Percentiles rank a stretch among this genome's conserved stretches.
These are phyloP conservation scores for Danielozyma ontarioensis DNA, from an alignment of 805 yeast genomes.

Conservation along the genomic window DNA sequence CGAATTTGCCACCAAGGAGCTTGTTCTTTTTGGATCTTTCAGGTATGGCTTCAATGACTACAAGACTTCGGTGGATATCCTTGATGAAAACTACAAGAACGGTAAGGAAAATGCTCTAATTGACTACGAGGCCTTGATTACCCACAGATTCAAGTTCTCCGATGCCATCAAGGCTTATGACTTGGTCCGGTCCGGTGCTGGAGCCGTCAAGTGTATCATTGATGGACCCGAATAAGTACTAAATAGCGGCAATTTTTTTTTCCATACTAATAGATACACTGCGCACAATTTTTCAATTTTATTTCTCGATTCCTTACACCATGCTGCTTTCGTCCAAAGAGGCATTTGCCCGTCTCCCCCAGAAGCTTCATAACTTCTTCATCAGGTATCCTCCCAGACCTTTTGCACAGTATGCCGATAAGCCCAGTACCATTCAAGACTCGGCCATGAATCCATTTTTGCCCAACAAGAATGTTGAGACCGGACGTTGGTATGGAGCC, in stretches of 20 bases:
- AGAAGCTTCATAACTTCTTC: constrained; percentile 66
- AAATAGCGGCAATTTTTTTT: neutral
- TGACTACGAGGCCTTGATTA: constrained; percentile 62
- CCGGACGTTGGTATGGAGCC: constrained; percentile 73
- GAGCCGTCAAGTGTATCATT: constrained; percentile 75
- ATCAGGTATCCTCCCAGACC: constrained; percentile 81
- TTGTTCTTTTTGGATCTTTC: constrained; percentile 69
- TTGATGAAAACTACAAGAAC: constrained; percentile 48
- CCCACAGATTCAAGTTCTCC: constrained; percentile 67
- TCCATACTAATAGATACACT: neutral
- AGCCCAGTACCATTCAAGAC: constrained; percentile 62
- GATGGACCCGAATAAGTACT: constrained; percentile 57
- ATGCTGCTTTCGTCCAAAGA: constrained; percentile 31
- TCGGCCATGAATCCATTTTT: constrained; percentile 80
- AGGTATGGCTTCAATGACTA: constrained; percentile 79
- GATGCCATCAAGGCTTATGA: constrained; percentile 77
- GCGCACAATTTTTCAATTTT: neutral
- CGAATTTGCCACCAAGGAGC: constrained; percentile 61
- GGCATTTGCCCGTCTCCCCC: constrained; percentile 62
- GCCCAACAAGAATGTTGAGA: constrained; percentile 78
- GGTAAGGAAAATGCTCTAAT: constrained; percentile 41
- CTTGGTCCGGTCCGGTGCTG: constrained; percentile 57
- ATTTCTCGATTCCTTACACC: neutral
- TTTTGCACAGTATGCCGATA: constrained; percentile 57
- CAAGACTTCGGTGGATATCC: constrained; percentile 60